Percentiles rank a stretch among this genome's conserved stretches.
These are phyloP conservation scores for Citrus trifoliata DNA, from an alignment of 345 rosid genomes.

Conservation along the genomic window DNA sequence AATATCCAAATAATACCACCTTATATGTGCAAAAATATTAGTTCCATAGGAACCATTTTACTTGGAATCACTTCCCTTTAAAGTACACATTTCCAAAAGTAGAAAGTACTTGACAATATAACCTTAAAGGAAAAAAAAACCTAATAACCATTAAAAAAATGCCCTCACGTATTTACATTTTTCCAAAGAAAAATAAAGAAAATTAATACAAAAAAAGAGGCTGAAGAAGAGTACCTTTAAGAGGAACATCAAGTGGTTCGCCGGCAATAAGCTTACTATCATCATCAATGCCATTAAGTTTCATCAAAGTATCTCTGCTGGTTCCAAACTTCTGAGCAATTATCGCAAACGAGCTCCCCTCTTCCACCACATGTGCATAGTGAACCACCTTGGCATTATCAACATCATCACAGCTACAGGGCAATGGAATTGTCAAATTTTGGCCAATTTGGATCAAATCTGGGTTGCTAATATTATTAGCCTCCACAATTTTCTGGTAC, in stretches of 20 bases:
- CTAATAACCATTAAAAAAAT: background rate
- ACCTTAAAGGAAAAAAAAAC: background rate
- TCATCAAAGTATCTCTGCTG: slow-evolving; percentile 7
- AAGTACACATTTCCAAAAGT: background rate
- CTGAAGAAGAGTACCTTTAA: slow-evolving; percentile 24
- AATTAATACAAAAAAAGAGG: background rate
- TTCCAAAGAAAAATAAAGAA: no score
- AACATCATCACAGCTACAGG: slow-evolving; percentile 45
- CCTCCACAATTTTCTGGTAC: slow-evolving; percentile 18
- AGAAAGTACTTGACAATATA: background rate
- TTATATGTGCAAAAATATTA: background rate
- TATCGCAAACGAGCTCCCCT: slow-evolving; percentile 23
- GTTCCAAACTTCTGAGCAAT: slow-evolving; percentile 34
- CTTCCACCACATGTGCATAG: slow-evolving; percentile 35
- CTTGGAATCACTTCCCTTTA: background rate
- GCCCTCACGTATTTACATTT: no score
- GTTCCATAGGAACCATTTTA: background rate
- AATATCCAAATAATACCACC: background rate
- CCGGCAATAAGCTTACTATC: slow-evolving; percentile 19
- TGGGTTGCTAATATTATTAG: slow-evolving; percentile 15
- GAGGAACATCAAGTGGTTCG: slow-evolving; percentile 30
- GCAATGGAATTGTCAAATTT: slow-evolving; percentile 33
- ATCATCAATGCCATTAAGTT: slow-evolving; percentile 26
- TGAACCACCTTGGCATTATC: slow-evolving; percentile 27
- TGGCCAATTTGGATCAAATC: slow-evolving; percentile 20